phyloP scores from a whole-genome alignment of 108 stramenopile genomes.

The Craspedostauros australis region DNA sequence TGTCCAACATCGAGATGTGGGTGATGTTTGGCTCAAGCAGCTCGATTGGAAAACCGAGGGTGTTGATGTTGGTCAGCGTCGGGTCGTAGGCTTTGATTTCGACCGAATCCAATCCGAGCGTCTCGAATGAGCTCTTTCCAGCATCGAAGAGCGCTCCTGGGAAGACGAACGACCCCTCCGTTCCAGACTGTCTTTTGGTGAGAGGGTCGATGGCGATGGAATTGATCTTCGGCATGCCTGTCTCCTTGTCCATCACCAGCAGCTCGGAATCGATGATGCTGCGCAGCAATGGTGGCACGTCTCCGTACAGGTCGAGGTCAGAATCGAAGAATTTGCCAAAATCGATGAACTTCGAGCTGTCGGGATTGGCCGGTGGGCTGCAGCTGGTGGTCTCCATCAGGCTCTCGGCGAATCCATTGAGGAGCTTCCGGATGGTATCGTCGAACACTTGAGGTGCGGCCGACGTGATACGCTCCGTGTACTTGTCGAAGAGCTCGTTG shows the following conservation, averaged over 20 bases:
- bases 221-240: conserved; percentile 15
- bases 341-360: conserved; percentile 8
- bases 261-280: conserved; percentile 8
- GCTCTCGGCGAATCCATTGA: conserved; percentile 27
- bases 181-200: conserved; percentile 35
- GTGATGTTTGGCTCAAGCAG: neutral
- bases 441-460: conserved; percentile 47
- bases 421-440: conserved; percentile 26
- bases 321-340: conserved; percentile 13
- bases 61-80: conserved; percentile 34
- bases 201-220: conserved; percentile 45
- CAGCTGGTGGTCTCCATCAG: conserved; percentile 1
- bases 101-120: conserved; percentile 11
- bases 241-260: conserved; percentile 3
- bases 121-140: no score
- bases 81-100: conserved; percentile 33
- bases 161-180: conserved; percentile 3
- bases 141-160: conserved; percentile 11
- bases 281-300: conserved; percentile 11
- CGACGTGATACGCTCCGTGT: conserved; percentile 21
- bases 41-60: conserved; percentile 19
- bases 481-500: conserved; percentile 25
- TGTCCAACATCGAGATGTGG: conserved; percentile 3
- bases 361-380: neutral
- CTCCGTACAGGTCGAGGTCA: conserved; percentile 10